Conservation (phyloP, 2,329 filamentous ascomycete species). For the Furcasterigmium sp. region DNA sequence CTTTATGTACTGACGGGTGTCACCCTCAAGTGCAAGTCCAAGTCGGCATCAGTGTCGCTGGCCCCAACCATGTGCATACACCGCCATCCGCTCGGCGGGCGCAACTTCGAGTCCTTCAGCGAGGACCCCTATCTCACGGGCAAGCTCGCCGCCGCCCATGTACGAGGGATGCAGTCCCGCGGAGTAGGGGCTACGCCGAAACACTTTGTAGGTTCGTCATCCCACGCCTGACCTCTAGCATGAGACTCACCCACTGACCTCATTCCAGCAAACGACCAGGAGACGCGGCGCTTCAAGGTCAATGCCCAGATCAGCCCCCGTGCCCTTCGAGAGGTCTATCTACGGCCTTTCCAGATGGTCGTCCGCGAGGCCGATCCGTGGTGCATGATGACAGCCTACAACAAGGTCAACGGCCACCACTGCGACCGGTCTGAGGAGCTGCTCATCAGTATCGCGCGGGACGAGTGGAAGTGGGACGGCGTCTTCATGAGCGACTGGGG, state of each 20-base stretch:
- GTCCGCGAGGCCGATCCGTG: constrained; percentile 45
- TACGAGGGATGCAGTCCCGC: neutral
- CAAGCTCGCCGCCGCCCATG: constrained; percentile 24
- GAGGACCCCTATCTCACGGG: constrained; percentile 40
- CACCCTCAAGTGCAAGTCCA: constrained; percentile 25
- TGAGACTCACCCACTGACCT: neutral
- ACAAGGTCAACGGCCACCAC: constrained; percentile 51
- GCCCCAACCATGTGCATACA: constrained; percentile 60
- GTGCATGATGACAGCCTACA: constrained; percentile 56
- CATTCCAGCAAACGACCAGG: constrained; percentile 26
- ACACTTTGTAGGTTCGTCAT: neutral
- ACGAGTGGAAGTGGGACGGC: constrained; percentile 34
- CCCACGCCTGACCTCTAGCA: too few species aligned
- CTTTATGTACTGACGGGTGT: too few species aligned
- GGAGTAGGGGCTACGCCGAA: constrained; percentile 1
- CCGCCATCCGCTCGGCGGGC: constrained; percentile 55
- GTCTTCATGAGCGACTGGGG: constrained; percentile 36
- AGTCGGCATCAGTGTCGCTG: constrained; percentile 52
- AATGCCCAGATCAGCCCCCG: constrained; percentile 23
- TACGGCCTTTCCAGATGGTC: constrained; percentile 52
- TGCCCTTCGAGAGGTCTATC: constrained; percentile 41
- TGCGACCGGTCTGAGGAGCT: constrained; percentile 48
- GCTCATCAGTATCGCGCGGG: constrained; percentile 43
- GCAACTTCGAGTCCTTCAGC: constrained; percentile 60
- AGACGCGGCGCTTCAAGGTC: constrained; percentile 21